phyloP scores from a whole-genome alignment of 2,329 filamentous ascomycete genomes.

The Alternaria angustiovoidea region DNA sequence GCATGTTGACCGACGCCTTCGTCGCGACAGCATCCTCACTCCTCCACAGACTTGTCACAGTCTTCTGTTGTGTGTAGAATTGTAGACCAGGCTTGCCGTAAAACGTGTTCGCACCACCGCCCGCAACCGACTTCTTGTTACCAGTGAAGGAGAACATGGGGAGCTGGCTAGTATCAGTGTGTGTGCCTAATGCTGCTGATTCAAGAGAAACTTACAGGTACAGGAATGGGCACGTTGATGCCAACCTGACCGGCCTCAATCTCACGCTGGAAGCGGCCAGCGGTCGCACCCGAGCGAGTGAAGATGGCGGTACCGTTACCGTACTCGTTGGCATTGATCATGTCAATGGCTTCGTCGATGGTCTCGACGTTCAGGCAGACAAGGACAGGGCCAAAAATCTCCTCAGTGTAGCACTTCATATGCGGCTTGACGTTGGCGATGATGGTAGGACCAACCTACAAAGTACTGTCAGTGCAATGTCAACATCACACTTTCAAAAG shows the following conservation, averaged over 20 bases:
- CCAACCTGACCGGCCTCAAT: constrained; percentile 88
- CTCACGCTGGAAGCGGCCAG: constrained; percentile 78
- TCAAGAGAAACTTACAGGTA: constrained; percentile 50
- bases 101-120: constrained; percentile 90
- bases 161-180: constrained; percentile 43
- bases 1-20: constrained; percentile 91
- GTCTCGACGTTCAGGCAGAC: constrained; percentile 82
- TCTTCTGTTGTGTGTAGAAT: constrained; percentile 98
- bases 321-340: constrained; percentile 88
- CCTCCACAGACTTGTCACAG: constrained; percentile 91
- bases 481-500: not conserved
- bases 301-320: constrained; percentile 89
- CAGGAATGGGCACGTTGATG: constrained; percentile 82
- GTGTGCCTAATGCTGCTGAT: not conserved
- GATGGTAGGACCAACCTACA: constrained; percentile 78
- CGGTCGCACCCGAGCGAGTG: constrained; percentile 78
- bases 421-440: constrained; percentile 80
- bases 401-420: constrained; percentile 85
- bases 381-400: constrained; percentile 86
- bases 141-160: constrained; percentile 72
- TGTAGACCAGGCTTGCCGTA: constrained; percentile 92
- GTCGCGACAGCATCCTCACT: constrained; percentile 83
- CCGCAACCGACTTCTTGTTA: constrained; percentile 87
- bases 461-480: constrained; percentile 23
- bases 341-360: constrained; percentile 78